Percentiles rank a stretch among this genome's conserved stretches.
phyloP scores from a whole-genome alignment of 441 rosid genomes.

The Mallotus repandus region DNA sequence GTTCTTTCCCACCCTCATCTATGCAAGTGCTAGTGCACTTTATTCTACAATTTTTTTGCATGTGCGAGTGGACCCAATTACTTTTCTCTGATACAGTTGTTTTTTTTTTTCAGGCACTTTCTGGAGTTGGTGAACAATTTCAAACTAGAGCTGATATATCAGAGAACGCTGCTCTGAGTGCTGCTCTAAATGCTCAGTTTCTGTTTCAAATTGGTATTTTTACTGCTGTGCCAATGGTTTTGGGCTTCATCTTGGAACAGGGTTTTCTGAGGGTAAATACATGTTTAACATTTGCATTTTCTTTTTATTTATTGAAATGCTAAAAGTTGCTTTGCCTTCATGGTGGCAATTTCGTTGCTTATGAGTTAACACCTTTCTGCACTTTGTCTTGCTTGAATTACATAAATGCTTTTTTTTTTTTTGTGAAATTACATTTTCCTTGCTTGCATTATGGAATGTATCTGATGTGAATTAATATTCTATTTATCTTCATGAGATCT shows the following conservation, averaged over 20 bases:
- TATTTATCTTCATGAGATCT: background rate
- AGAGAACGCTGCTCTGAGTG: slow-evolving; percentile 65
- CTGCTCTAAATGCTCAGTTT: slow-evolving; percentile 94
- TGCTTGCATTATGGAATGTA: background rate
- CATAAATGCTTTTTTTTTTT: no score
- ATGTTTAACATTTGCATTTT: background rate
- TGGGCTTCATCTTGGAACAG: slow-evolving; percentile 85
- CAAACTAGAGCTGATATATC: slow-evolving; percentile 52
- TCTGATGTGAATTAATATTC: background rate
- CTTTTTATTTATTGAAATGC: background rate
- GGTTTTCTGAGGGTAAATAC: slow-evolving; percentile 77
- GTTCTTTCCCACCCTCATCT: background rate
- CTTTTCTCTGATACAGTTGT: background rate
- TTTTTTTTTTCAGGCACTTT: slow-evolving; percentile 62
- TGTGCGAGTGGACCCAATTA: background rate
- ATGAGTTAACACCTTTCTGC: background rate
- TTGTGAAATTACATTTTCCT: background rate
- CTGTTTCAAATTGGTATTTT: slow-evolving; percentile 95
- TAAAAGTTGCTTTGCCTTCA: background rate
- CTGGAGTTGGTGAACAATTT: slow-evolving; percentile 89
- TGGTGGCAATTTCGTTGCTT: background rate
- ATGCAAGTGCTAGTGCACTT: background rate
- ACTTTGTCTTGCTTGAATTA: background rate
- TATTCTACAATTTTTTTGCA: background rate
- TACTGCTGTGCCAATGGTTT: slow-evolving; percentile 96